Base-by-base conservation (phyloP, 2,329 filamentous ascomycete species). In the Fusarium irregulare region DNA sequence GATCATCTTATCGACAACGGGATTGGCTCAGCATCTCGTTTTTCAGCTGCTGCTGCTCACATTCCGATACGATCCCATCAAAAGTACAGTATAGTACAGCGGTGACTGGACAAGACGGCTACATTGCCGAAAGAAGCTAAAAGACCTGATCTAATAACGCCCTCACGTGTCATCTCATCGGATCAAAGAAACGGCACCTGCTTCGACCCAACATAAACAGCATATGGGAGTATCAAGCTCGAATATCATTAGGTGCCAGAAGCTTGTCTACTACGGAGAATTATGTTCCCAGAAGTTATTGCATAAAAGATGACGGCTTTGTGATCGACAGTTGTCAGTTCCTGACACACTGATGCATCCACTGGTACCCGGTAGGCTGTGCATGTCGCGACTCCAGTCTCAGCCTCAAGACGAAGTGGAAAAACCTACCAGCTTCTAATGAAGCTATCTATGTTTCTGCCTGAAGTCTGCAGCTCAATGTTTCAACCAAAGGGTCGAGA, bases 341-440 rank as follows among this genome's bases (percentile, higher is more conserved):
- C 61, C 60, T 58, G 51, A 51, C 28, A 45, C 48, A 60, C 51
- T 67, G 58, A 63, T 59, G 63, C 42, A 68, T 64, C 60, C 57
- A 56, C 50, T 37, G 56, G 59, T 50, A 57, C 28, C 34, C n/a
- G 55, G 62, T 60, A 64, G 63, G 60, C 62, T 73, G 58, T 73
- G 73, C 55, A 57, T 48, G 54, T 46, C 57, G 63, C 63, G 55
- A 71, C 56, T 60, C 60, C 46, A 51, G 60, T 64, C 70, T 75
- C 73, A 75, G 73, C 73, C 73, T 69, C 71, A 71, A 63, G 57
- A 53, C 28, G 50, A 74, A 74, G 72, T 74, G 68, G 72, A 74
- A 73, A 73, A 74, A 65, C 60, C 54, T 20, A 73, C 66, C 13
- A 73, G 65, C 64, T 59, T 20, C 32, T 53, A 47, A 27, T 40